Percentiles rank a stretch among this genome's conserved stretches.
Conservation (phyloP, 139 green algal genomes). For the Micromonas commoda region DNA sequence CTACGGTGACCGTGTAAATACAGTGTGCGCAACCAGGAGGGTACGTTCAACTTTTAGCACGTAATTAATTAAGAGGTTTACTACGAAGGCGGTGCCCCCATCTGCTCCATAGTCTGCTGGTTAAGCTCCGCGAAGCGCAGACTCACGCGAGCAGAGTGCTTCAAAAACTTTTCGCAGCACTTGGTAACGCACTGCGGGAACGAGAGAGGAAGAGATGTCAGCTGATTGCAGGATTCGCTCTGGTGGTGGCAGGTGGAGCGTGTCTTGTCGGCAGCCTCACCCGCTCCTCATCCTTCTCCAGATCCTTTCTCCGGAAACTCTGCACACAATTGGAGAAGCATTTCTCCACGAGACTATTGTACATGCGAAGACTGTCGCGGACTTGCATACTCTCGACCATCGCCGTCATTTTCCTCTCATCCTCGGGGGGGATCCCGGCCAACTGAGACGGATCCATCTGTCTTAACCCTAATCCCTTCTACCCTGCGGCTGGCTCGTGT, state of each 20-base stretch:
- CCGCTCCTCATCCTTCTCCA: constrained; percentile 87
- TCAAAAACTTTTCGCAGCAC: constrained; percentile 97
- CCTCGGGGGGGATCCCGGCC: not conserved
- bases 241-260: too few species aligned
- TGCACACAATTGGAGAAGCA: constrained; percentile 92
- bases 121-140: constrained; percentile 71
- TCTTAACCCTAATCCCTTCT: not conserved
- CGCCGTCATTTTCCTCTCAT: constrained; percentile 6
- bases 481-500: not conserved
- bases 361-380: constrained; percentile 72
- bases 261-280: too few species aligned
- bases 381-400: constrained; percentile 26
- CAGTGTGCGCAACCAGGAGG: too few species aligned
- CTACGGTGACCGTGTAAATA: not conserved
- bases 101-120: constrained; percentile 5
- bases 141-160: constrained; percentile 71
- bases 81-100: not conserved
- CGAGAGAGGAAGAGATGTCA: not conserved
- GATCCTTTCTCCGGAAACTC: constrained; percentile 81
- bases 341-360: constrained; percentile 90
- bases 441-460: constrained; percentile 17
- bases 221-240: too few species aligned
- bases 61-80: not conserved
- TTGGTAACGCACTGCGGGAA: constrained; percentile 71
- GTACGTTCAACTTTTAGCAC: not conserved